A percentile compares a stretch with the other conserved stretches of the same genome.
Evolutionary conservation across 176 grass and related monocot species (phyloP).

Genomic region (Ensete ventricosum): DNA sequence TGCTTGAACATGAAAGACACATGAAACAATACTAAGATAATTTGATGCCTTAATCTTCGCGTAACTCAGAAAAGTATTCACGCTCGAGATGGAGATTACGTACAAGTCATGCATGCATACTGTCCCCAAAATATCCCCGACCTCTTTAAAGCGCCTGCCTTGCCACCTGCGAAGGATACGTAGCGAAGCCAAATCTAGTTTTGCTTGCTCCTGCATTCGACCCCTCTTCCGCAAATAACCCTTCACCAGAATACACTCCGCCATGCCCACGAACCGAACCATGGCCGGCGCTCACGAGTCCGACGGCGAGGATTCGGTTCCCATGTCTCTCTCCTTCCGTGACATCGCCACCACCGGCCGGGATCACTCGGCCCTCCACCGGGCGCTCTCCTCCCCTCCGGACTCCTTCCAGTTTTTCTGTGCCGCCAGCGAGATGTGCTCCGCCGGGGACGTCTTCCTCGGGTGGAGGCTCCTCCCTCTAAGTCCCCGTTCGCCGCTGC

Average conservation of each 20-base stretch:
- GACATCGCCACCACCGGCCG: not conserved
- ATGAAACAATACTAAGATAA: too few relatives aligned
- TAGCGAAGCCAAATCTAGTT: not conserved
- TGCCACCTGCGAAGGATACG: not conserved
- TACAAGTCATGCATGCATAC: too few relatives aligned
- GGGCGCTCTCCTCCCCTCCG: not conserved
- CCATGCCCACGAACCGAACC: not conserved
- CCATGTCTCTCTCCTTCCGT: constrained; percentile 1
- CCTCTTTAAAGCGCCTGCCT: too few relatives aligned
- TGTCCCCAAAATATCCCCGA: too few relatives aligned
- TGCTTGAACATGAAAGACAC: too few relatives aligned
- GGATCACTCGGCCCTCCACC: not conserved
- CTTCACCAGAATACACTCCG: not conserved
- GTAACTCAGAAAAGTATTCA: too few relatives aligned
- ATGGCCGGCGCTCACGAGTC: too few relatives aligned
- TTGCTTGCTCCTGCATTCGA: not conserved
- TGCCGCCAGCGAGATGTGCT: not conserved
- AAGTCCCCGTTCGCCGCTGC: not conserved
- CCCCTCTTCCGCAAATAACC: not conserved
- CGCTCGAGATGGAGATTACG: too few relatives aligned
- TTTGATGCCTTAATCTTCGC: too few relatives aligned
- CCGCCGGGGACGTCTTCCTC: constrained; percentile 14
- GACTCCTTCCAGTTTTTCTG: constrained; percentile 7
- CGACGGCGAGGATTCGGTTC: not conserved
- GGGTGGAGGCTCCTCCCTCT: constrained; percentile 4